phyloP scores from a whole-genome alignment of 2,329 filamentous ascomycete genomes.

The Trichothecium roseum region DNA sequence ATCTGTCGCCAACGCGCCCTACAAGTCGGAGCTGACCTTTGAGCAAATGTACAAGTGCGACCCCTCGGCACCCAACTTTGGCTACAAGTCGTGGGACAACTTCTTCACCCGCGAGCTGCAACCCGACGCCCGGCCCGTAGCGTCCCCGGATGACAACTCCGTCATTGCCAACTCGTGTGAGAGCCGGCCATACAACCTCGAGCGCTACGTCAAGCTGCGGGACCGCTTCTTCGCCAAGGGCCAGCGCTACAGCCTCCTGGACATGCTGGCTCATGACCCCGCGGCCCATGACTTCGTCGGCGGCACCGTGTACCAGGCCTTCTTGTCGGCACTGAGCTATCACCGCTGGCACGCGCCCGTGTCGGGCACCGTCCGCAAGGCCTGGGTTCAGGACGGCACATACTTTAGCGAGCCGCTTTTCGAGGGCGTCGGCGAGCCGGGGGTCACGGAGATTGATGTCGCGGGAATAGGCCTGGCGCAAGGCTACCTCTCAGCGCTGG shows the following conservation, averaged over 20 bases:
- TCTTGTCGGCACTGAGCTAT: slow-evolving; percentile 56
- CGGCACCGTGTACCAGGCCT: slow-evolving; percentile 62
- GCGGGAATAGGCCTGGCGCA: slow-evolving; percentile 41
- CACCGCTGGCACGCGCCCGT: slow-evolving; percentile 67
- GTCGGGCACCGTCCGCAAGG: slow-evolving; percentile 46
- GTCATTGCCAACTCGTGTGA: slow-evolving; percentile 57
- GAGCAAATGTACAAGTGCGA: slow-evolving; percentile 54
- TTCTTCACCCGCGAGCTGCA: slow-evolving; percentile 56
- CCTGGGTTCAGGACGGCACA: slow-evolving; percentile 50
- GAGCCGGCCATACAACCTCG: slow-evolving; percentile 45
- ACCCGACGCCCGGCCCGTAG: slow-evolving; percentile 45
- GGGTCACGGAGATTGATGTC: slow-evolving; percentile 22
- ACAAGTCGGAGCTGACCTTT: slow-evolving; percentile 33
- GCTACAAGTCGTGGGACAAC: slow-evolving; percentile 58
- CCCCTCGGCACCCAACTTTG: slow-evolving; percentile 39
- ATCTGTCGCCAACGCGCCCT: slow-evolving; percentile 38
- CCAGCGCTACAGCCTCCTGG: slow-evolving; percentile 54
- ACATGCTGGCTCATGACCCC: slow-evolving; percentile 51
- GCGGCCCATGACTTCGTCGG: slow-evolving; percentile 44
- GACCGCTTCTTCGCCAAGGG: slow-evolving; percentile 60
- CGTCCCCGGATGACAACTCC: slow-evolving; percentile 38
- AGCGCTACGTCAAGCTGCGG: slow-evolving; percentile 37
- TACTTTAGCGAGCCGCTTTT: slow-evolving; percentile 53
- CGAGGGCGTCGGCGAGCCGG: slow-evolving; percentile 19
- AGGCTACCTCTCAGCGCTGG: slow-evolving; percentile 57